A percentile compares a stretch with the other conserved stretches of the same genome.
These are phyloP conservation scores for Stromatinia cepivora DNA, from an alignment of 2,329 filamentous ascomycete genomes.

Conservation along the genomic window DNA sequence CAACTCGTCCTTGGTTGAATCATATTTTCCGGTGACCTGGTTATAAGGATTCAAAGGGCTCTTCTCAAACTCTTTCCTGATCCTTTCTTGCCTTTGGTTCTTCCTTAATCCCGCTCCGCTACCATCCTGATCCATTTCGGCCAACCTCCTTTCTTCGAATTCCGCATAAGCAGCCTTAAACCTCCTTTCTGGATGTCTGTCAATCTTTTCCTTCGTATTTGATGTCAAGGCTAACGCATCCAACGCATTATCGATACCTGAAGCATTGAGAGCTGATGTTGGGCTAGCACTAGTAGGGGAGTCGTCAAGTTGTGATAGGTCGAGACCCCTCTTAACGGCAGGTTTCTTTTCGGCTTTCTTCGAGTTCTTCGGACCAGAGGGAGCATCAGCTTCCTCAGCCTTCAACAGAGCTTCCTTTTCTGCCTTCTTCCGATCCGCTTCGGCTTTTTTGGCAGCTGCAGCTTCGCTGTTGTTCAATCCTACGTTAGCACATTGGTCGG, in stretches of 20 bases:
- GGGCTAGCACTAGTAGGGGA: slow-evolving; percentile 43
- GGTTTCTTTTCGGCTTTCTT: slow-evolving; percentile 70
- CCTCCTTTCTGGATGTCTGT: slow-evolving; percentile 83
- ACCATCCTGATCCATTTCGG: slow-evolving; percentile 83
- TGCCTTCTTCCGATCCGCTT: slow-evolving; percentile 84
- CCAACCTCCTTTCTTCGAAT: slow-evolving; percentile 77
- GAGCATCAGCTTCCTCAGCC: slow-evolving; percentile 72
- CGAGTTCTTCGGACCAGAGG: slow-evolving; percentile 52
- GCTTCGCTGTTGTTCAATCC: slow-evolving; percentile 62
- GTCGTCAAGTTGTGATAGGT: slow-evolving; percentile 72
- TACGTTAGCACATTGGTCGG: slow-evolving; percentile 25
- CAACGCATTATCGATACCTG: slow-evolving; percentile 90
- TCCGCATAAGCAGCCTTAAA: slow-evolving; percentile 83
- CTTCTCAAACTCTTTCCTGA: slow-evolving; percentile 92
- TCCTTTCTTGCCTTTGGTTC: slow-evolving; percentile 80
- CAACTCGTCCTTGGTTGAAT: slow-evolving; percentile 77
- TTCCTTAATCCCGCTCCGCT: slow-evolving; percentile 69
- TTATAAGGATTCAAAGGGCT: slow-evolving; percentile 95
- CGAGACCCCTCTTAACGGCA: slow-evolving; percentile 59
- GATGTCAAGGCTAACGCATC: slow-evolving; percentile 74
- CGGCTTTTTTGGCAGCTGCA: slow-evolving; percentile 79
- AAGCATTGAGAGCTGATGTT: slow-evolving; percentile 67
- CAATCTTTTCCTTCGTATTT: slow-evolving; percentile 66
- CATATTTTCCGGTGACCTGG: slow-evolving; percentile 73
- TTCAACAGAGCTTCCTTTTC: slow-evolving; percentile 81